Conservation (phyloP, 331 rosid species). For the Quercus lobata region DNA sequence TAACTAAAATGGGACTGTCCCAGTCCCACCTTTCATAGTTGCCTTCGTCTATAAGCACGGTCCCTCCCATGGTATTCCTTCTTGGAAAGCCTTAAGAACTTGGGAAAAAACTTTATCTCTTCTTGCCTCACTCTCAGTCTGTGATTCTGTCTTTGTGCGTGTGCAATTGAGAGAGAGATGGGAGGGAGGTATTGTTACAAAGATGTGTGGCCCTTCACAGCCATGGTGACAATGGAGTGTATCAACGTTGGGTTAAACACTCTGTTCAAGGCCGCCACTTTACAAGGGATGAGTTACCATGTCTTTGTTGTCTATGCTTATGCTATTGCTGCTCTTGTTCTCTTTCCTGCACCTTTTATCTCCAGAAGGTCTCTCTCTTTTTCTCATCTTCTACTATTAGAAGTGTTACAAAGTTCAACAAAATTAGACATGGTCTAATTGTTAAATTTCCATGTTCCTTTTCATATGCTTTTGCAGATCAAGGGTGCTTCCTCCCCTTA, state of each 20-base stretch:
- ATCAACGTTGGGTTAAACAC: conserved; percentile 63
- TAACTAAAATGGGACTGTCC: too few species aligned
- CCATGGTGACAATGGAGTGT: conserved; percentile 63
- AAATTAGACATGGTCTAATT: neutral
- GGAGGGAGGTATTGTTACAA: conserved; percentile 32
- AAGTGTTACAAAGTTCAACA: neutral
- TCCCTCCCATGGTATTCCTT: too few species aligned
- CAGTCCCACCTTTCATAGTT: too few species aligned
- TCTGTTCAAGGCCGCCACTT: conserved; percentile 84
- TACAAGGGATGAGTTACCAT: conserved; percentile 67
- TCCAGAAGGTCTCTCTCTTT: conserved; percentile 36
- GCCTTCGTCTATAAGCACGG: too few species aligned
- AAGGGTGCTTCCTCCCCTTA: conserved; percentile 65
- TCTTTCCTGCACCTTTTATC: conserved; percentile 61
- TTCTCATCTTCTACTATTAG: neutral
- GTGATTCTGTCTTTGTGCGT: neutral
- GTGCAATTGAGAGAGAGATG: conserved; percentile 20
- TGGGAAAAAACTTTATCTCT: neutral
- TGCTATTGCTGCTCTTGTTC: conserved; percentile 50
- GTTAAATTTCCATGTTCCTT: conserved; percentile 1
- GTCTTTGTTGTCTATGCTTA: conserved; percentile 81
- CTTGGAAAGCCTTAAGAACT: neutral
- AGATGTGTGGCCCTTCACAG: conserved; percentile 54
- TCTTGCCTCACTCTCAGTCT: neutral
- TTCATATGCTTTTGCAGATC: conserved; percentile 36